Base-by-base conservation (phyloP, 768 basidiomycete genomes). In the Tricholoma matsutake region DNA sequence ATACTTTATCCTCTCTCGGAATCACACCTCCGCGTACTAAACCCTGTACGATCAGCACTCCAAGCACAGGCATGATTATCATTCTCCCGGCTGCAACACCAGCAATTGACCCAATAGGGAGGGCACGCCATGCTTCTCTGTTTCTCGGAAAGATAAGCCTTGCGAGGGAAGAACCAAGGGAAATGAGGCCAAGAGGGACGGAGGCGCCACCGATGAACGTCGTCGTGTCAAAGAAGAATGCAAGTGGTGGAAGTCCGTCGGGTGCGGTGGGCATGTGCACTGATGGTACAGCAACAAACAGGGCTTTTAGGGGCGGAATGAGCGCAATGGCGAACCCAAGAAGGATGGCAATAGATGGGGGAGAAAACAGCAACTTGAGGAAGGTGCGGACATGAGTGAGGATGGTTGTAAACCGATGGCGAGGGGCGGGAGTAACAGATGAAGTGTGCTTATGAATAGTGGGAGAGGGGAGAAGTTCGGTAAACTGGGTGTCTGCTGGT, bases 51-150 rank as follows among this genome's bases (percentile, higher is more conserved):
- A 91, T 79, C 10, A 83, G 67, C 11, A 88, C 82, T 0, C 88
- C 89, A 3, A 91, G 45, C 0, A 90, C 63, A 0, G 89, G 88
- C 70, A 81, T 77, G 11, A 89, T 29, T 1, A 88, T 59, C 70
- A 88, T 72, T 68, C 83, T 85, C 22, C 75, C 81, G 13, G 85
- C 58, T 0, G 88, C 83, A 25, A 90, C 68, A 39, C 72, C 73
- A 0, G 69, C 58, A 22, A 90, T 86, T 0, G 87, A 83, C 0
- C 84, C 83, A 0, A 83, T 65, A 0, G 81, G 81, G 8, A 79
- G 65, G 4, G 64, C 69, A 29, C 67, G 63, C 80, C 84, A 83
- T 53, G 80, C 70, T 29, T 72, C 62, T 31, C 74, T 65, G 32
- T 72, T 61, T 34, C 75, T 65, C 1, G 87, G 85, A 3, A 90